Base-by-base conservation (phyloP, 495 filamentous ascomycete species). In the Penicillium canariense region DNA sequence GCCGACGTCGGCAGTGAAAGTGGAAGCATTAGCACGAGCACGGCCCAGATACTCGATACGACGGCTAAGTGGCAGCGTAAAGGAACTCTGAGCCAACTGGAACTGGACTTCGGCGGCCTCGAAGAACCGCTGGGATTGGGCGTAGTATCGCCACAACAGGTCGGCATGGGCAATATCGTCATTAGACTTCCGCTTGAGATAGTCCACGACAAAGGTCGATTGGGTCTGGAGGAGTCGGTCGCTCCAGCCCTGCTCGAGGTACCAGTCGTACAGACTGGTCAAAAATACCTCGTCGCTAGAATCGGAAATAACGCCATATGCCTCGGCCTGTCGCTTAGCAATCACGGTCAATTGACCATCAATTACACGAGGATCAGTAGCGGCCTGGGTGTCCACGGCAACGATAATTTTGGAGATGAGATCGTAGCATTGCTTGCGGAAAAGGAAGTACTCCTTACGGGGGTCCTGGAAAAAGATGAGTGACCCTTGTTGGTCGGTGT, bases 181-280 rank as follows among this genome's bases (percentile, higher is more conserved):
- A 2, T 71, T 66, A 3, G 88, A 85, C 39, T 87, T 86, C 43
- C 86, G 83, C 56, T 87, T 75, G 3, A 99, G 83, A 67, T 96
- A 99, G n/a, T 81, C 84, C 23, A 93, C 82, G 28, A 97, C 89
- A 61, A 88, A 89, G 0, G 84, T 80, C 11, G 94, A 96, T 48
- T 90, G 77, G 32, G 91, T 87, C 42, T 85, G 84, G 8, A 99
- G 82, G 32, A 99, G 78, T 4, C 89, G 85, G 48, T 97, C 90
- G 23, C 76, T 85, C 83, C 88, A 90, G 31, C 86, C 85, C 64
- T 91, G 86, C 30, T 78, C 70, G 36, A 96, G 80, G 68, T 97
- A 97, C 95, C 95, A 99, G 54, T 97, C 94, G 66, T 97, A 99
- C 47, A 99, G 78, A 58, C 90, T 87, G 25, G 89, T 93, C 68